These are phyloP conservation scores for Penicillium sp. DNA, from an alignment of 2,329 filamentous ascomycete genomes.

Conservation along the genomic window DNA sequence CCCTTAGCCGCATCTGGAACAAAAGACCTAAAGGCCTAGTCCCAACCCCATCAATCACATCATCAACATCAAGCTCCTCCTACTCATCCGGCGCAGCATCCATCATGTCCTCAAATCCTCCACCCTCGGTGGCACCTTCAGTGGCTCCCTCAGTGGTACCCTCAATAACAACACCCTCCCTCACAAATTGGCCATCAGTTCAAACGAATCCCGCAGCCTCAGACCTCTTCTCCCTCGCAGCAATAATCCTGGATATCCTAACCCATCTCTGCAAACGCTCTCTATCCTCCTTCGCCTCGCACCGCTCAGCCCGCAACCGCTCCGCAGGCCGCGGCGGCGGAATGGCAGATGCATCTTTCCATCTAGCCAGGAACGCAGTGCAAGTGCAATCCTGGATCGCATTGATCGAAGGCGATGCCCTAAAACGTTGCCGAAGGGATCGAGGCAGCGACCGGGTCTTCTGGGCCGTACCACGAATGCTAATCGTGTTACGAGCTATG, in stretches of 20 bases:
- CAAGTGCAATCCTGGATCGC: conserved; percentile 60
- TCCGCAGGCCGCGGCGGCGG: conserved; percentile 49
- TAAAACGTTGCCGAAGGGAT: conserved; percentile 34
- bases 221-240: conserved; percentile 62
- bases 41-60: conserved; percentile 31
- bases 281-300: conserved; percentile 55
- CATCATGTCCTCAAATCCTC: conserved; percentile 16
- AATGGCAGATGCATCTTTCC: conserved; percentile 59
- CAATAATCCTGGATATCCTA: conserved; percentile 60
- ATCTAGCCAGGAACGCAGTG: conserved; percentile 52
- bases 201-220: conserved; percentile 42
- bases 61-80: conserved; percentile 8
- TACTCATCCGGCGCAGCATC: neutral
- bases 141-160: neutral
- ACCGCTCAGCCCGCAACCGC: conserved; percentile 56
- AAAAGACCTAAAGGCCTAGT: conserved; percentile 26
- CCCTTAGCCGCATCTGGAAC: conserved; percentile 18
- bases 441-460: conserved; percentile 37
- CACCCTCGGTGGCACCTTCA: neutral
- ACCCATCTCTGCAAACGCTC: conserved; percentile 61
- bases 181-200: conserved; percentile 5
- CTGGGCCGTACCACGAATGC: conserved; percentile 39
- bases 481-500: conserved; percentile 41
- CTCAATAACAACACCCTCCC: conserved; percentile 15
- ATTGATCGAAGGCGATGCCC: conserved; percentile 50